A percentile compares a stretch with the other conserved stretches of the same genome.
Conservation (phyloP, 129 eudicot genomes). For the Glebionis coronaria region DNA sequence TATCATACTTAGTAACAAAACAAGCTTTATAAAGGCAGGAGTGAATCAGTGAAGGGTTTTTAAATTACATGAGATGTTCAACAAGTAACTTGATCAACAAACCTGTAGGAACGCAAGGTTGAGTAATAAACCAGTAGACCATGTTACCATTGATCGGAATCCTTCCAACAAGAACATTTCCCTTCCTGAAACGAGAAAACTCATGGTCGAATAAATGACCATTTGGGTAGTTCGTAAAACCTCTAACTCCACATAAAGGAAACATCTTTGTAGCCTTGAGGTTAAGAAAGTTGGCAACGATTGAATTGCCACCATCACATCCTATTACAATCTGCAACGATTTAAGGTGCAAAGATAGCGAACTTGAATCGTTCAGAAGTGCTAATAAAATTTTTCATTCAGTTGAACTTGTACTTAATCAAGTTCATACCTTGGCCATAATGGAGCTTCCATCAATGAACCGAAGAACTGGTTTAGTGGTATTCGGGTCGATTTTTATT, state of each 20-base stretch:
- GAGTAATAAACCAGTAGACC: slow-evolving; percentile 57
- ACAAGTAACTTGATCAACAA: neutral
- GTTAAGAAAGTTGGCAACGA: slow-evolving; percentile 45
- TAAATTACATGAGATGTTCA: neutral
- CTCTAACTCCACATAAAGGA: slow-evolving; percentile 36
- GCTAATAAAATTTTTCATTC: neutral
- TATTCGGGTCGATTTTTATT: slow-evolving; percentile 33
- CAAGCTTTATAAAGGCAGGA: neutral
- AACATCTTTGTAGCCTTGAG: slow-evolving; percentile 43
- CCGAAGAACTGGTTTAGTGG: slow-evolving; percentile 37
- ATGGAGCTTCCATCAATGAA: slow-evolving; percentile 47
- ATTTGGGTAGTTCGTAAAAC: slow-evolving; percentile 46
- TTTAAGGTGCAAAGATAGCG: neutral
- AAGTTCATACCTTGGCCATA: slow-evolving; percentile 46
- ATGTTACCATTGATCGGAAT: slow-evolving; percentile 42
- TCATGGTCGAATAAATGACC: slow-evolving; percentile 51
- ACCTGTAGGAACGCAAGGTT: slow-evolving; percentile 17
- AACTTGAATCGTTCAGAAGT: neutral
- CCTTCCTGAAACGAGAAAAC: slow-evolving; percentile 32
- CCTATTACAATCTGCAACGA: slow-evolving; percentile 56
- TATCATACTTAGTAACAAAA: neutral
- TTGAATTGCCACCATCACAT: slow-evolving; percentile 59
- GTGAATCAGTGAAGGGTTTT: too few relatives aligned
- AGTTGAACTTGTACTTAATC: neutral
- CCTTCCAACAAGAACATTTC: slow-evolving; percentile 37